phyloP scores from a whole-genome alignment of 192 early-diverging fungal genomes.

The Coemansia sp. region DNA sequence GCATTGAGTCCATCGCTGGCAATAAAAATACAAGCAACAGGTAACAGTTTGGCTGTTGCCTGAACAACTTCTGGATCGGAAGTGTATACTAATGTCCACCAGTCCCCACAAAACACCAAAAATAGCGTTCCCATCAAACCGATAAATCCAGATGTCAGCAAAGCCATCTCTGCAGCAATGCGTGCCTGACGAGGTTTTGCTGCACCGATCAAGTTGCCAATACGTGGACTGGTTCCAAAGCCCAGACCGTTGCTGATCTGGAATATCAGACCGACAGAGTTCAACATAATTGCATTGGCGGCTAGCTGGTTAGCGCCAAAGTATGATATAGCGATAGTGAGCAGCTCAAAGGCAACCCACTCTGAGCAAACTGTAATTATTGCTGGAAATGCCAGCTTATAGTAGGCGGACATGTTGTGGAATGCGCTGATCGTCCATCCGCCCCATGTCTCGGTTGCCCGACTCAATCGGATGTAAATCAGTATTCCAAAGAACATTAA shows the following conservation, averaged over 20 bases:
- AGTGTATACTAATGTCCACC: conserved; percentile 58
- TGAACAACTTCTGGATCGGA: conserved; percentile 65
- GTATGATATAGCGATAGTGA: conserved; percentile 71
- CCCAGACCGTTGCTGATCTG: conserved; percentile 72
- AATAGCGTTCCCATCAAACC: conserved; percentile 23
- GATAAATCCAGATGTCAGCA: conserved; percentile 58
- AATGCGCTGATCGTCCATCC: conserved; percentile 75
- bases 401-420: conserved; percentile 61
- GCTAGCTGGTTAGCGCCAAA: conserved; percentile 74
- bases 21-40: conserved; percentile 71
- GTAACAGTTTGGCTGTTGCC: conserved; percentile 70
- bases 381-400: conserved; percentile 75
- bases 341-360: conserved; percentile 79
- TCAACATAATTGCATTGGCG: conserved; percentile 71
- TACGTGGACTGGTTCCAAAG: conserved; percentile 73
- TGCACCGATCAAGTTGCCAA: conserved; percentile 72
- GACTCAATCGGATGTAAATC: conserved; percentile 62
- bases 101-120: neutral
- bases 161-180: conserved; percentile 58
- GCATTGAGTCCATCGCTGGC: conserved; percentile 59
- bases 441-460: conserved; percentile 78
- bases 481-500: conserved; percentile 65
- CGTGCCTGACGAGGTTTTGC: conserved; percentile 40
- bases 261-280: conserved; percentile 69
- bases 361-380: conserved; percentile 38